These are phyloP conservation scores for Balamuthia mandrillaris DNA, from an alignment of 208 protist genomes.

Conservation along the genomic window DNA sequence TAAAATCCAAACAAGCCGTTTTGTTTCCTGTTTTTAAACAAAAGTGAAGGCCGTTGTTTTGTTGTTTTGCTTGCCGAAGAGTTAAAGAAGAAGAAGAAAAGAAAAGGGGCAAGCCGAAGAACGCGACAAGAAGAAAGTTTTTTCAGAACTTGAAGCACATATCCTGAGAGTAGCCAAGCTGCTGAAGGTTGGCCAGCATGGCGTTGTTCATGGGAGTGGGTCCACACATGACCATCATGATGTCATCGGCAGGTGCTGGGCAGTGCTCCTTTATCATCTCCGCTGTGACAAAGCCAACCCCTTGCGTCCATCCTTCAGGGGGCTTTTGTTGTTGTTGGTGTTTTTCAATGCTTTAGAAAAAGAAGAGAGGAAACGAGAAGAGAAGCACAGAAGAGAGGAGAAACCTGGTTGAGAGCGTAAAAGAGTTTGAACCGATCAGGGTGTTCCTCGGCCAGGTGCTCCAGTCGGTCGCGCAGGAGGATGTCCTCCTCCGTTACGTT, in stretches of 20 bases:
- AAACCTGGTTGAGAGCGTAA: neutral
- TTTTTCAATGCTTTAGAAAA: no score
- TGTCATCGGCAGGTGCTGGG: slow-evolving; percentile 5
- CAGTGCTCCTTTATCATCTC: slow-evolving; percentile 37
- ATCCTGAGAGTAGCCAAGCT: neutral
- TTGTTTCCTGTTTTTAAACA: no score
- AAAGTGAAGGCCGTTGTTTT: no score
- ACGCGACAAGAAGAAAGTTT: no score
- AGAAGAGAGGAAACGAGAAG: no score
- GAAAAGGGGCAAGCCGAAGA: no score
- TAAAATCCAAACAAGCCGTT: no score
- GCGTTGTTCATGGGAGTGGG: slow-evolving; percentile 53
- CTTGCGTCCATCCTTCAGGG: slow-evolving; percentile 43
- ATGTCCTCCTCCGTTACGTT: slow-evolving; percentile 63
- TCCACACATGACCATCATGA: slow-evolving; percentile 43
- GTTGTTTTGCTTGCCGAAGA: no score
- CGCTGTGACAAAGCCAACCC: slow-evolving; percentile 44
- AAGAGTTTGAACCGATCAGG: slow-evolving; percentile 10
- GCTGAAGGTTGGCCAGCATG: neutral
- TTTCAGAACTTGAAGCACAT: slow-evolving; percentile 26
- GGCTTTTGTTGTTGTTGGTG: neutral
- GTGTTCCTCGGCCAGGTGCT: neutral
- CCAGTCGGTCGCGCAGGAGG: slow-evolving; percentile 37
- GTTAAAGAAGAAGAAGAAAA: no score
- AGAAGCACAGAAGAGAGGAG: neutral